Conservation (phyloP, 1,284 basidiomycete species). For the Moesziomyces parantarcticus region DNA sequence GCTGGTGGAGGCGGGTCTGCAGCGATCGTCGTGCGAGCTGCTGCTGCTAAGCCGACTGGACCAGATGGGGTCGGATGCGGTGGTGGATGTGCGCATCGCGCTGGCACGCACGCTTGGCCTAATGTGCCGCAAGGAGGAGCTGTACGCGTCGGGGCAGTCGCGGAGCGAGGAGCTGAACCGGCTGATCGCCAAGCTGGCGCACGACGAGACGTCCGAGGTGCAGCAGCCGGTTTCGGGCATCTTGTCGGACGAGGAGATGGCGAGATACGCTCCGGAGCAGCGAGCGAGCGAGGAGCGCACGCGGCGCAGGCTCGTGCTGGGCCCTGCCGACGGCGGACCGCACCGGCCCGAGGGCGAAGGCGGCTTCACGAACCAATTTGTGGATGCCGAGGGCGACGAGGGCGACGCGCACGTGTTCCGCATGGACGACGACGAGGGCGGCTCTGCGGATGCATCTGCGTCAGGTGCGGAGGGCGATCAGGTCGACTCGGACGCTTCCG, state of each 20-base stretch:
- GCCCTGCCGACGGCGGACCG: slow-evolving; percentile 59
- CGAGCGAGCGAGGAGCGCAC: slow-evolving; percentile 1
- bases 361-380: slow-evolving; percentile 30
- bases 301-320: slow-evolving; percentile 53
- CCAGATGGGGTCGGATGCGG: slow-evolving; percentile 75
- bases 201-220: slow-evolving; percentile 59
- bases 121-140: slow-evolving; percentile 68
- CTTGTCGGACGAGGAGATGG: slow-evolving; percentile 34
- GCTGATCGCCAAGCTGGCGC: slow-evolving; percentile 51
- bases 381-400: slow-evolving; percentile 27
- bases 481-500: background rate
- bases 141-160: slow-evolving; percentile 61
- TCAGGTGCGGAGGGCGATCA: slow-evolving; percentile 6
- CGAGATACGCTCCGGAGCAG: slow-evolving; percentile 1
- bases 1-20: slow-evolving; percentile 51
- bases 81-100: slow-evolving; percentile 87
- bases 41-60: slow-evolving; percentile 75
- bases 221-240: slow-evolving; percentile 41
- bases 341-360: slow-evolving; percentile 41
- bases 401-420: slow-evolving; percentile 34
- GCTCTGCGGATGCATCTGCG: background rate
- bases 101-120: slow-evolving; percentile 77
- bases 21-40: slow-evolving; percentile 71
- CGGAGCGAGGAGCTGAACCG: slow-evolving; percentile 42
- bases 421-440: slow-evolving; percentile 39